Base-by-base conservation (phyloP, 2,329 filamentous ascomycete species). In the Claviceps spartinae region DNA sequence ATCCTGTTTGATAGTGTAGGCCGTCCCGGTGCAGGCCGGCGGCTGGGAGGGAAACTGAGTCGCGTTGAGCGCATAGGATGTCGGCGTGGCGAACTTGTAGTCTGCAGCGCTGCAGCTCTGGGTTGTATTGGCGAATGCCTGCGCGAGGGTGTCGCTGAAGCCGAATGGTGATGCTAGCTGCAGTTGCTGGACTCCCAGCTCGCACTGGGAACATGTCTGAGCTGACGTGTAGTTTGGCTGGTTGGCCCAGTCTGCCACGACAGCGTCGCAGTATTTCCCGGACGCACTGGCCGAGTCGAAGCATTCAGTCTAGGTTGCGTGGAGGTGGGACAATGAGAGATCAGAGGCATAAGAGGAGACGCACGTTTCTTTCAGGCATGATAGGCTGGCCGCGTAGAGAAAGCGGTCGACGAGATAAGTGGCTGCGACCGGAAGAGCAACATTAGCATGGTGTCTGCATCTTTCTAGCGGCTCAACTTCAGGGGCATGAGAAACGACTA, bases 41-140 rank as follows among this genome's bases (percentile, higher is more conserved):
- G 48, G 20, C n/a, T 20, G 48, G n/a, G 37, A 30, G 48, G 38
- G 38, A 16, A 30, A 16, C 38, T 22, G 18, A 16, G 48, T 49
- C 24, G 48, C 36, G 16, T 49, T 49, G 48, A 49, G 48, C 48
- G 48, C 48, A 5, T 43, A 49, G 11, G 36, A 42, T 9, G 48
- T 49, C 14, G 48, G 48, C 36, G 48, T 30, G 16, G 48, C 48
- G 30, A 42, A 49, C 20, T 40, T 30, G 37, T 40, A 49, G 22
- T 41, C 14, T 14, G 37, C 38, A 3, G 38, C 48, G 20, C 37
- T 34, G 48, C 48, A 49, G 48, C 48, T 49, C 20, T 26, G 9
- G 16, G 48, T 49, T 8, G 48, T 49, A 4, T 49, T 14, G 34
- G 48, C 48, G 43, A 49, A 49, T 38, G 24, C 38, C 38, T 41